These are phyloP conservation scores for Lithocarpus polystachyus DNA, from an alignment of 306 rosid species.

Conservation along the genomic window DNA sequence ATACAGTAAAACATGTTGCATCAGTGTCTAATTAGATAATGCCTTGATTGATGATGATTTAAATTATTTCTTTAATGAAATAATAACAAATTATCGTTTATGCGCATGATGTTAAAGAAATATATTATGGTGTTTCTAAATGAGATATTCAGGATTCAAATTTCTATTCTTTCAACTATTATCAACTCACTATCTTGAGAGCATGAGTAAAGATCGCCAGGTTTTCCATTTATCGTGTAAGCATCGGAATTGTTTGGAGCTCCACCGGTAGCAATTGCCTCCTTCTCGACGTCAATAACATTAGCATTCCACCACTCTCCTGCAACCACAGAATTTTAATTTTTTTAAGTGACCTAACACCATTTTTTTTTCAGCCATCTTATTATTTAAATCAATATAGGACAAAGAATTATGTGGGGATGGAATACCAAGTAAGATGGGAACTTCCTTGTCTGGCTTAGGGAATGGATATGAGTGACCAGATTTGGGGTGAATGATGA, in stretches of 20 bases:
- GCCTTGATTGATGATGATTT: too few species aligned
- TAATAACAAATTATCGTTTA: too few species aligned
- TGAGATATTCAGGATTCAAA: too few species aligned
- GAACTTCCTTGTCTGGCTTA: constrained; percentile 47
- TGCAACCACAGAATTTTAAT: neutral
- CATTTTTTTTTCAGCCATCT: neutral
- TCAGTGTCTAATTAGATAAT: too few species aligned
- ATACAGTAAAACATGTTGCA: neutral
- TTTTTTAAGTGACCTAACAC: too few species aligned
- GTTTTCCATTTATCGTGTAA: constrained; percentile 66
- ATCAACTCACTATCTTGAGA: constrained; percentile 36
- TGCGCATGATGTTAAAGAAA: fast-evolving
- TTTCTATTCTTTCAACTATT: fast-evolving
- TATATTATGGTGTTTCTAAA: too few species aligned
- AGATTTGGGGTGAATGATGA: constrained; percentile 46
- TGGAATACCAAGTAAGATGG: constrained; percentile 47
- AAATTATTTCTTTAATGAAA: too few species aligned
- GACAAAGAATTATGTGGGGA: neutral
- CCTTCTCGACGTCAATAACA: constrained; percentile 36
- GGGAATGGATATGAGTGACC: constrained; percentile 40
- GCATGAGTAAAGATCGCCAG: constrained; percentile 55
- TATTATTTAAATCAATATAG: too few species aligned
- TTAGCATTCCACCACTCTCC: constrained; percentile 85
- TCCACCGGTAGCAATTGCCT: constrained; percentile 18
- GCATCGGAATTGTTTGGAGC: constrained; percentile 33